Base-by-base conservation (phyloP, 148 eudicot genomes). In the Suaeda aralocaspica region DNA sequence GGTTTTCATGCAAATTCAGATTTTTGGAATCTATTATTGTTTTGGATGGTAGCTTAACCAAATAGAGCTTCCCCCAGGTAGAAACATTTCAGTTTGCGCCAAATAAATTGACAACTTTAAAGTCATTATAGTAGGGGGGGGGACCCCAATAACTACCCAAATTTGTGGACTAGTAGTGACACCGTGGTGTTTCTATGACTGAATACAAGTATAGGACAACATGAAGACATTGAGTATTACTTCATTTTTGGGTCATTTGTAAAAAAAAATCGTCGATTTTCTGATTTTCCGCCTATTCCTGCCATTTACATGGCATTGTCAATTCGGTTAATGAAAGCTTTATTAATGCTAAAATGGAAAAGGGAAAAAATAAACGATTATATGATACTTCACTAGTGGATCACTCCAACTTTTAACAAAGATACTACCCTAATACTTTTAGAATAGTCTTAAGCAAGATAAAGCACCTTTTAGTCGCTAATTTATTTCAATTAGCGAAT, bases 1-100 rank as follows among this genome's bases (percentile, higher is more conserved):
- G n/a, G 5, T 36, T 36, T 36, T 36, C 41, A 4, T 36, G 4
- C 41, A 36, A 36, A 3, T 36, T 3, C 8, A 36, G 41, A n/a
- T 36, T 3, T 36, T 63, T 42, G 67, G 67, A 63, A 9, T 30
- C 2, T 63, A 41, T 44, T 21, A 16, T 9, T 31, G 44, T 9
- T 24, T 22, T 6, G 41, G n/a, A 67, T 9, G 46, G 46, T 21
- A 36, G 34, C 56, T 34, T 26, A 65, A 10, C 61, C 71, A 57
- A 11, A 64, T 65, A 58, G 31, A 77, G 68, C 72, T 71, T 28
- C 80, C 76, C 76, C 72, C 72, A 77, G 76, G 72, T 66, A 77
- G 64, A 61, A 61, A 67, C 76, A 51, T 39, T 66, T 41, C 68
- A 71, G 15, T 51, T 59, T 63, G 22, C 34, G 22, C 60, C 61